Evolutionary conservation across 2,329 filamentous ascomycete species (phyloP).

Genomic region (Exophiala alcalophila): DNA sequence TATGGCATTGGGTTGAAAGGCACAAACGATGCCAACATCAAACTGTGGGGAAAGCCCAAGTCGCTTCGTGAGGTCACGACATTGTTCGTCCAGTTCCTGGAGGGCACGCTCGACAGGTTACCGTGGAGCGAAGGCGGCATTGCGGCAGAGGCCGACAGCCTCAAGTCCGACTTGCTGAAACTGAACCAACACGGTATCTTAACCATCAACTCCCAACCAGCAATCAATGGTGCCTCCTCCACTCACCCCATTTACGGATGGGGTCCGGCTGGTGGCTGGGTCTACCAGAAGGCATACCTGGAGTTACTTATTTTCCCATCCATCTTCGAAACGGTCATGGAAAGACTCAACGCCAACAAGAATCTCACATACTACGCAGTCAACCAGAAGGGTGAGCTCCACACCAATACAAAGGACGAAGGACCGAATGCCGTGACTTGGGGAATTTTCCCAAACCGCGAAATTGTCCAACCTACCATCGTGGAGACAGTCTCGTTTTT

Average conservation of each 20-base stretch:
- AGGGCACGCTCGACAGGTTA: conserved; percentile 73
- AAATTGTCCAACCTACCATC: conserved; percentile 99
- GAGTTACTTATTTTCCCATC: conserved; percentile 84
- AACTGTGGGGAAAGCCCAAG: conserved; percentile 85
- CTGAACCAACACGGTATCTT: conserved; percentile 84
- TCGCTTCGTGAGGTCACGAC: conserved; percentile 75
- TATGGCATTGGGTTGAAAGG: conserved; percentile 93
- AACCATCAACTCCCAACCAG: conserved; percentile 96
- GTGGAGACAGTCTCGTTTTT: conserved; percentile 97
- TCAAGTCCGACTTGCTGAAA: conserved; percentile 71
- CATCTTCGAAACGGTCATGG: conserved; percentile 71
- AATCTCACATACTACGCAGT: conserved; percentile 94
- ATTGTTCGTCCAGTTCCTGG: conserved; percentile 81
- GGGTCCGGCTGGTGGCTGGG: conserved; percentile 92
- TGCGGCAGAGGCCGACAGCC: conserved; percentile 73
- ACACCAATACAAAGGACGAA: conserved; percentile 79
- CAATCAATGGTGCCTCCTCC: conserved; percentile 86
- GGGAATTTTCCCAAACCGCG: conserved; percentile 98
- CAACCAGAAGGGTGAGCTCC: conserved; percentile 74
- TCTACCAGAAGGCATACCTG: conserved; percentile 97
- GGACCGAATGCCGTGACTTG: conserved; percentile 98
- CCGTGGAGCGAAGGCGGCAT: conserved; percentile 95
- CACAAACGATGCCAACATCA: conserved; percentile 91
- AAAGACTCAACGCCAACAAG: conserved; percentile 71
- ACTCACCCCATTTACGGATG: conserved; percentile 84